Evolutionary conservation across 1,139 yeast genomes (phyloP).

Genomic region (Yamadazyma spencermartinsiae): DNA sequence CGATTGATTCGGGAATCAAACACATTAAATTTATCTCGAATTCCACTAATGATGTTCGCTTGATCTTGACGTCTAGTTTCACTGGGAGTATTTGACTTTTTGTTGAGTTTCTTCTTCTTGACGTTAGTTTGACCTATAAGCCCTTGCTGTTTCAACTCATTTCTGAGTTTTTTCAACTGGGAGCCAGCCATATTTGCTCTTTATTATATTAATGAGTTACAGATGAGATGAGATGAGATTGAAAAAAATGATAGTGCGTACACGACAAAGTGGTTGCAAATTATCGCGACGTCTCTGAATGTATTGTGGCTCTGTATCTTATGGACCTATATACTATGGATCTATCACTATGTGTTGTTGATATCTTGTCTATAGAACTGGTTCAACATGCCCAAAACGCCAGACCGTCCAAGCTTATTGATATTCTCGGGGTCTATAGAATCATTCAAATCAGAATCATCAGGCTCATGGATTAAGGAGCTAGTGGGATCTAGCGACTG

Average conservation of each 20-base stretch:
- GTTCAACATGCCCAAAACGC: conserved; percentile 81
- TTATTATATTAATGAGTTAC: background rate
- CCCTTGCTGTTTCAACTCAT: conserved; percentile 73
- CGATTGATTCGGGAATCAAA: conserved; percentile 78
- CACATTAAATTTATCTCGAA: conserved; percentile 84
- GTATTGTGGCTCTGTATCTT: background rate
- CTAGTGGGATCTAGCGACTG: conserved; percentile 9
- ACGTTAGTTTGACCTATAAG: conserved; percentile 77
- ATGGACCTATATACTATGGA: background rate
- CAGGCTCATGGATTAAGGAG: conserved; percentile 21
- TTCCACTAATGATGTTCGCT: conserved; percentile 53
- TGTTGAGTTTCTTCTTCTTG: conserved; percentile 52
- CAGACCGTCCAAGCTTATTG: conserved; percentile 42
- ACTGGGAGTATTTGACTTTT: conserved; percentile 55
- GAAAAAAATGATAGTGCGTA: background rate
- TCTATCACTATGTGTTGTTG: conserved; percentile 13
- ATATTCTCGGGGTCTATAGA: conserved; percentile 31
- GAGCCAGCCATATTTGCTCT: conserved; percentile 72
- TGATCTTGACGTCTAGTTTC: conserved; percentile 71
- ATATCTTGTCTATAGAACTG: conserved; percentile 72
- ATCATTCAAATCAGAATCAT: conserved; percentile 25
- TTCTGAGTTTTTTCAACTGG: conserved; percentile 80
- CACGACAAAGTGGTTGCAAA: conserved; percentile 1
- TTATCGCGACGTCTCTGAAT: background rate
- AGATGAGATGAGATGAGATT: conserved; percentile 2